These are phyloP conservation scores for Leishmania arabica DNA, from an alignment of 208 protist species.

Conservation along the genomic window DNA sequence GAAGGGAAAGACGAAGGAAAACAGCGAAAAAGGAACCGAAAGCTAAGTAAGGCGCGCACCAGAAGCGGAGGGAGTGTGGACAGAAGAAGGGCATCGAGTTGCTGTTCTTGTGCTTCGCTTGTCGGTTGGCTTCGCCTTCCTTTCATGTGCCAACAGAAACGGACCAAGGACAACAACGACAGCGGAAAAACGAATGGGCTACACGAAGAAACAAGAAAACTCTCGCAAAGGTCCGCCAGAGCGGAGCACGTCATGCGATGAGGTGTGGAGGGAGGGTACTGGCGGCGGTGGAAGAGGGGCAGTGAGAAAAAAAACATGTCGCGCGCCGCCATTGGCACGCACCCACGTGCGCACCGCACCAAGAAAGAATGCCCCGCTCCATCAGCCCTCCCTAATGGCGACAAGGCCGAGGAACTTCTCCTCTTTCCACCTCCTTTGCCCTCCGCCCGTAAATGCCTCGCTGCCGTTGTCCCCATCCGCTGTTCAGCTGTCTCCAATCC, in stretches of 20 bases:
- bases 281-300: neutral
- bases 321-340: neutral
- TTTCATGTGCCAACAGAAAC: constrained; percentile 2
- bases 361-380: neutral
- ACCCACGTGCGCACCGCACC: neutral
- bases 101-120: constrained; percentile 1
- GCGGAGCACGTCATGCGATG: neutral
- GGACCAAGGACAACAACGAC: neutral
- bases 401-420: neutral
- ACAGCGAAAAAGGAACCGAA: neutral
- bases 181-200: neutral
- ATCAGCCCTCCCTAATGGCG: neutral
- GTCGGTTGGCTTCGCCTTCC: constrained; percentile 5
- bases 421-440: neutral
- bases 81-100: neutral
- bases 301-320: neutral
- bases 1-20: neutral
- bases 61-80: neutral
- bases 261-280: neutral
- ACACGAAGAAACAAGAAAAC: neutral
- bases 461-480: neutral
- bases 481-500: neutral
- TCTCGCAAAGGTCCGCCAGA: neutral
- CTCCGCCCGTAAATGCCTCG: neutral
- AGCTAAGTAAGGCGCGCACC: neutral